A percentile compares a stretch with the other conserved stretches of the same genome.
Evolutionary conservation across 2,329 filamentous ascomycete species (phyloP).

Genomic region (Coniochaeta sp.): DNA sequence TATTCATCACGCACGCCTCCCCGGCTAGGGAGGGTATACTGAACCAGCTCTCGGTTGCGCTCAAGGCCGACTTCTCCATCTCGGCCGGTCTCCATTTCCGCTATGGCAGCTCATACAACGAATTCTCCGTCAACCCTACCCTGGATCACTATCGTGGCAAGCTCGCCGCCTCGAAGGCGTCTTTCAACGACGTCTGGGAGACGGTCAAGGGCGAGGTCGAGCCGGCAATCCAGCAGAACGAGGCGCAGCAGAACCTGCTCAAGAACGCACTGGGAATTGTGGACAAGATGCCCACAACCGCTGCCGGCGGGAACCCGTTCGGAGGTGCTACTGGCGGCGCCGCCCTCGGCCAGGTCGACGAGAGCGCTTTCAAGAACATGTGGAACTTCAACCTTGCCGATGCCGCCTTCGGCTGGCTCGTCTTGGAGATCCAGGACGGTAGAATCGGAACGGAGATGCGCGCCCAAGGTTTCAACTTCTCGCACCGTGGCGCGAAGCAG

Average conservation of each 20-base stretch:
- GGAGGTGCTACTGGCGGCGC: slow-evolving; percentile 74
- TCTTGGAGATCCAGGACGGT: slow-evolving; percentile 90
- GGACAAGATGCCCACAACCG: slow-evolving; percentile 95
- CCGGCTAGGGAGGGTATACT: slow-evolving; percentile 92
- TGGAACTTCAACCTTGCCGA: slow-evolving; percentile 99
- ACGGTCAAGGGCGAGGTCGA: slow-evolving; percentile 95
- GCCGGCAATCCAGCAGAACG: slow-evolving; percentile 87
- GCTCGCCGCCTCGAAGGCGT: slow-evolving; percentile 93
- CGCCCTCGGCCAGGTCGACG: slow-evolving; percentile 82
- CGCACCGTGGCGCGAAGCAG: slow-evolving; percentile 85
- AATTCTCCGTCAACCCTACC: slow-evolving; percentile 97
- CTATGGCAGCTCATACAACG: slow-evolving; percentile 98
- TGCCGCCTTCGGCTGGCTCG: slow-evolving; percentile 92
- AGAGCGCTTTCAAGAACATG: slow-evolving; percentile 99
- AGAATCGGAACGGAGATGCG: slow-evolving; percentile 98
- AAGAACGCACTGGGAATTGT: slow-evolving; percentile 89
- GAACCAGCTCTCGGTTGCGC: slow-evolving; percentile 93
- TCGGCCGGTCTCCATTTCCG: slow-evolving; percentile 97
- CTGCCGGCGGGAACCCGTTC: slow-evolving; percentile 94
- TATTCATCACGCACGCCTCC: slow-evolving; percentile 95
- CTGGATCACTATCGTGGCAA: slow-evolving; percentile 98
- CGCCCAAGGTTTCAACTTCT: slow-evolving; percentile 98
- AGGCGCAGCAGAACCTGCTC: slow-evolving; percentile 85
- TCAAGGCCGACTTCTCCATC: slow-evolving; percentile 97
- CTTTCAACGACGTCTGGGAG: slow-evolving; percentile 99